phyloP scores from a whole-genome alignment of 768 basidiomycete species.

The Boletus tomentosulus region DNA sequence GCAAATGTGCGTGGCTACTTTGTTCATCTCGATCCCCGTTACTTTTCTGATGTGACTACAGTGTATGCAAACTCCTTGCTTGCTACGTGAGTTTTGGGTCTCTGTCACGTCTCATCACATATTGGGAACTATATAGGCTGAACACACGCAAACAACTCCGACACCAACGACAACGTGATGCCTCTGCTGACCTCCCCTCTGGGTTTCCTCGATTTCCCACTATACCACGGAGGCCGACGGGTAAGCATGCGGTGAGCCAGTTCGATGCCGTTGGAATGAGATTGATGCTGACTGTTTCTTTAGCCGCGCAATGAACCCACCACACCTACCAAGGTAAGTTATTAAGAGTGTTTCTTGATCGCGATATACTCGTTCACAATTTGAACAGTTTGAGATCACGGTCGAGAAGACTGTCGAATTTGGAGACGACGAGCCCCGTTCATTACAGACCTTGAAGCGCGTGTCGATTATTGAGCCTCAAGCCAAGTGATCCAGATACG shows the following conservation, averaged over 20 bases:
- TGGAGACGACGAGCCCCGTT: slow-evolving; percentile 12
- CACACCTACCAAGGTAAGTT: slow-evolving; percentile 18
- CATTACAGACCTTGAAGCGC: neutral
- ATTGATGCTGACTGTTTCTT: neutral
- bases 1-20: slow-evolving; percentile 37
- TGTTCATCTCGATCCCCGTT: neutral
- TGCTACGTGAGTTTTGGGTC: slow-evolving; percentile 32
- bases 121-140: slow-evolving; percentile 21
- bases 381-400: slow-evolving; percentile 26
- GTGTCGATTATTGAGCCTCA: slow-evolving; percentile 9
- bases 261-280: neutral
- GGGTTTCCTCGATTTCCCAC: slow-evolving; percentile 24
- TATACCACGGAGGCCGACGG: slow-evolving; percentile 12
- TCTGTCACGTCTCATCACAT: neutral
- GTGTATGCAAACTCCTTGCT: slow-evolving; percentile 52
- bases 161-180: slow-evolving; percentile 25
- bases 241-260: slow-evolving; percentile 10
- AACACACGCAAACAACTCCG: slow-evolving; percentile 35
- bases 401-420: slow-evolving; percentile 28
- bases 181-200: slow-evolving; percentile 27
- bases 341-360: neutral
- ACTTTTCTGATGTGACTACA: slow-evolving; percentile 12
- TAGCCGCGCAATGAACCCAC: slow-evolving; percentile 10
- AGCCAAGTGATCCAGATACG: neutral
- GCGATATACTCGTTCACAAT: neutral